Conservation (phyloP, 257 asterid genomes). For the Eucommia ulmoides region DNA sequence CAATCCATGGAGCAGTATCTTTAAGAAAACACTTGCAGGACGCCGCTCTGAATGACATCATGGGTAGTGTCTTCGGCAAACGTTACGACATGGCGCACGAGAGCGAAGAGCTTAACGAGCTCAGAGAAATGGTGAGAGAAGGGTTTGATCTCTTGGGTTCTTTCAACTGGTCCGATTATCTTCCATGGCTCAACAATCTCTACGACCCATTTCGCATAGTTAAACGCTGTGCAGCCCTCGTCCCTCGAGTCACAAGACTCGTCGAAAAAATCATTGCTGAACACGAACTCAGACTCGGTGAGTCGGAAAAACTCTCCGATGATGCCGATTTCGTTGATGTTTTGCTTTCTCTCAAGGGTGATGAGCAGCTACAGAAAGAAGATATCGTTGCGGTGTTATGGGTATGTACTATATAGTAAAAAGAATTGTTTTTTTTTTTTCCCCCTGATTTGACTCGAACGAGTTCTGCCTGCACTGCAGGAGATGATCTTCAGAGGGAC, state of each 20-base stretch:
- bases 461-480: not conserved
- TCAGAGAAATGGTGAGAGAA: slow-evolving; percentile 37
- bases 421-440: not conserved
- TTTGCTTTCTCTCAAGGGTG: slow-evolving; percentile 52
- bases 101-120: slow-evolving; percentile 19
- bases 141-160: slow-evolving; percentile 52
- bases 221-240: slow-evolving; percentile 24
- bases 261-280: slow-evolving; percentile 29
- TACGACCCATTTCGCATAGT: slow-evolving; percentile 32
- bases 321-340: slow-evolving; percentile 52
- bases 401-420: slow-evolving; percentile 22
- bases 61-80: slow-evolving; percentile 38
- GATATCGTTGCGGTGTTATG: slow-evolving; percentile 79
- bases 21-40: slow-evolving; percentile 33
- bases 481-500: not conserved
- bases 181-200: slow-evolving; percentile 37
- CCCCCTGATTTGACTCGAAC: too few relatives aligned
- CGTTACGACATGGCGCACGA: slow-evolving; percentile 18
- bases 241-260: slow-evolving; percentile 26
- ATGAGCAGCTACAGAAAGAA: slow-evolving; percentile 57
- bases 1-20: slow-evolving; percentile 7
- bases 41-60: slow-evolving; percentile 35
- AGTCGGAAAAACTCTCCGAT: slow-evolving; percentile 4
- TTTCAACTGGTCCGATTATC: slow-evolving; percentile 49
- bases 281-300: slow-evolving; percentile 21